These are phyloP conservation scores for Phialophora chinensis DNA, from an alignment of 2,329 filamentous ascomycete genomes.

Conservation along the genomic window DNA sequence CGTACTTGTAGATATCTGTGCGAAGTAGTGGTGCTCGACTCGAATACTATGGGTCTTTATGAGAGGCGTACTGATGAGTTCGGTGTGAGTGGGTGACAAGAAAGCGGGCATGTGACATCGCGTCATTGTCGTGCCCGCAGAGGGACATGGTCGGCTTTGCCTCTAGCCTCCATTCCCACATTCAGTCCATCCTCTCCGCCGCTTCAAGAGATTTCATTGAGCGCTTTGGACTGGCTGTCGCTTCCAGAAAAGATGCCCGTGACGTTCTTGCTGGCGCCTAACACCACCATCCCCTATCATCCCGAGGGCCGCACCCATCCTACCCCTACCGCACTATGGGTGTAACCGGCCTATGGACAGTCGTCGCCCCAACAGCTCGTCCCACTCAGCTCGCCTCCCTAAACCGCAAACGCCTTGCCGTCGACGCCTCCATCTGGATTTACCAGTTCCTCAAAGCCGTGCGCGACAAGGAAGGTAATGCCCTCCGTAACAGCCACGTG, in stretches of 20 bases:
- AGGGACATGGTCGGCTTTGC: not conserved
- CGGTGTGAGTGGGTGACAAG: too few species aligned
- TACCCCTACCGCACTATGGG: conserved; percentile 67
- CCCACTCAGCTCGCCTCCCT: conserved; percentile 96
- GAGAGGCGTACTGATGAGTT: too few species aligned
- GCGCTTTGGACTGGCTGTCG: not conserved
- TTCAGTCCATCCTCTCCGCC: not conserved
- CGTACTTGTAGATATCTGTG: not conserved
- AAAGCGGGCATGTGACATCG: conserved; percentile 23
- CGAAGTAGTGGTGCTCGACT: not conserved
- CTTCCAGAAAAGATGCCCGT: conserved; percentile 3
- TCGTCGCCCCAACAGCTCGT: conserved; percentile 90
- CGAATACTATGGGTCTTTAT: not conserved
- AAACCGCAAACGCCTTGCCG: conserved; percentile 92
- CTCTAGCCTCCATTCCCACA: not conserved
- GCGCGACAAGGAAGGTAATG: conserved; percentile 97
- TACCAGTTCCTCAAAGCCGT: conserved; percentile 99
- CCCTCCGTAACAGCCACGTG: conserved; percentile 91
- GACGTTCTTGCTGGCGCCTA: not conserved
- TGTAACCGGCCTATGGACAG: conserved; percentile 97
- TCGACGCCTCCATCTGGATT: conserved; percentile 99
- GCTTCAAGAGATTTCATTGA: not conserved
- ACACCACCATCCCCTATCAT: not conserved
- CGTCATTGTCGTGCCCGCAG: conserved; percentile 18
- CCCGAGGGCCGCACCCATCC: not conserved